Base-by-base conservation (phyloP, 1,284 basidiomycete species). In the Boletus austroedulis region DNA sequence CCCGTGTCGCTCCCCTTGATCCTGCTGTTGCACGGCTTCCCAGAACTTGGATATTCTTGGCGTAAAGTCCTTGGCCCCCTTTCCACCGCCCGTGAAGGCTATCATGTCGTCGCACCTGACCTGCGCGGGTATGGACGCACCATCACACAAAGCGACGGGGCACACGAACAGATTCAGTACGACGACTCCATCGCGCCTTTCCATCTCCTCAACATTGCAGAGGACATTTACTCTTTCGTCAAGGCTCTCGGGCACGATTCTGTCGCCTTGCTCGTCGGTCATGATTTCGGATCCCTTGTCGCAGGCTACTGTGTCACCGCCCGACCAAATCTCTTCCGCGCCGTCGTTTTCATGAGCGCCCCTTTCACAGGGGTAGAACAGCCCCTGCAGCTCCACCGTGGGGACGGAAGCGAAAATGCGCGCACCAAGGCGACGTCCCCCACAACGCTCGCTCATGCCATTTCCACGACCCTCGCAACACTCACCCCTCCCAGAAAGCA, bases 1-100 rank as follows among this genome's bases (percentile, higher is more conserved):
- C 57, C 45, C 51, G 44, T 58, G 21, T 60, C 65, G 1, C 62
- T 67, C 10, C 82, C 81, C 4, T 74, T 88, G 15, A 66, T 87
- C 56, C 61, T 87, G n/a, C 77, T 86, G 31, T 69, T 87, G 1
- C 85, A 87, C 61, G 86, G 85, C 40, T 87, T 87, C 65, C 85
- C 86, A 14, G 85, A 86, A 64, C 75, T 87, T 12, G 79, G 82
- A 2, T 84, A 82, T 64, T 86, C 85, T 11, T 86, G 84, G 84
- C 77, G 85, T 23, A 81, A 82, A 58, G 58, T 86, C 32, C 75
- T 87, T 38, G 61, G 70, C 1, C 83, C 83, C 1, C 75, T 86
- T 32, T 69, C 81, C 0, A 60, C 71, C 15, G 74, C 75, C 7
- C 61, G 38, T 50, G 44, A 49, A 15, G 83, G 82, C 5, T 83